Percentiles rank a stretch among this genome's conserved stretches.
Evolutionary conservation across 805 yeast species (phyloP).

Genomic region (Saccharomyces kudriavzevii): DNA sequence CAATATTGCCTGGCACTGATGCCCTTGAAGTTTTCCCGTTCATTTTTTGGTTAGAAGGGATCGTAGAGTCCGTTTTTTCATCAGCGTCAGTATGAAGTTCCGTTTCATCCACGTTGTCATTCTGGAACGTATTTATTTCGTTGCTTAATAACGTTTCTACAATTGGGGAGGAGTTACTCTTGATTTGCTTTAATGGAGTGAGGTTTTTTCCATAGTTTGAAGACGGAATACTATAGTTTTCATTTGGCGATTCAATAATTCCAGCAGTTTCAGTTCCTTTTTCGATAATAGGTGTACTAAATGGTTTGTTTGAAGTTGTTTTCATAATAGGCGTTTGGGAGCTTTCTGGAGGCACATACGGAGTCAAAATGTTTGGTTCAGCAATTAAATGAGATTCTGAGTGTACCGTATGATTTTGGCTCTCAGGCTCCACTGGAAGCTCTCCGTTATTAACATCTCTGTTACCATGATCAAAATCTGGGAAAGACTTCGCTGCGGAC

Average conservation of each 20-base stretch:
- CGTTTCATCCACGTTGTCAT: not conserved
- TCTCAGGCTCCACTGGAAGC: not conserved
- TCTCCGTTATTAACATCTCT: not conserved
- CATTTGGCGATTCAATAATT: not conserved
- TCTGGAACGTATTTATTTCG: not conserved
- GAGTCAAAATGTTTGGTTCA: slow-evolving; percentile 24
- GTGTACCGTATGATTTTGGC: not conserved
- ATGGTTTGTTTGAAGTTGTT: not conserved
- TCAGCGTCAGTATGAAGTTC: not conserved
- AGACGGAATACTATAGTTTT: not conserved
- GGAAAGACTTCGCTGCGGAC: not conserved
- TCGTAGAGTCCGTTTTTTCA: not conserved
- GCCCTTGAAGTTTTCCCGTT: not conserved
- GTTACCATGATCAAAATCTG: not conserved
- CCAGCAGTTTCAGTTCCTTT: not conserved
- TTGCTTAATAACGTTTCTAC: not conserved
- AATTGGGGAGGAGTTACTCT: not conserved
- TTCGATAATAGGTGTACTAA: not conserved
- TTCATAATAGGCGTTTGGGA: slow-evolving; percentile 8
- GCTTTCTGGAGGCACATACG: slow-evolving; percentile 11
- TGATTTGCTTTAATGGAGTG: not conserved
- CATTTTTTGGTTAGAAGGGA: not conserved
- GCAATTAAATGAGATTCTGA: slow-evolving; percentile 1
- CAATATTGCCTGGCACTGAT: not conserved
- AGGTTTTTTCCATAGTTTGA: not conserved